A percentile compares a stretch with the other conserved stretches of the same genome.
phyloP scores from a whole-genome alignment of 2,329 filamentous ascomycete genomes.

The Fusarium dlaminii region DNA sequence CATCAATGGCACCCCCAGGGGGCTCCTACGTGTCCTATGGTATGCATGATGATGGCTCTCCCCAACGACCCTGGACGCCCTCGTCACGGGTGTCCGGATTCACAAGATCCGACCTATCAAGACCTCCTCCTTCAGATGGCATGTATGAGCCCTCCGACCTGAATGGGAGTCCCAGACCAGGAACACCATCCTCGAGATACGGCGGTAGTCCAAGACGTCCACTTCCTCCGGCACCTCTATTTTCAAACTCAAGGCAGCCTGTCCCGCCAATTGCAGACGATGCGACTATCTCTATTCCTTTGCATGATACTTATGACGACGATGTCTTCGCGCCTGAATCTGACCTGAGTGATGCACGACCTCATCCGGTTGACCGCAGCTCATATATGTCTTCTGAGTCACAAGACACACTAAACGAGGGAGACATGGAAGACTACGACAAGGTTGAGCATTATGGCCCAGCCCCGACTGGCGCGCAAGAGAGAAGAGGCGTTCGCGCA shows the following conservation, averaged over 20 bases:
- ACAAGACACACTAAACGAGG: slow-evolving; percentile 64
- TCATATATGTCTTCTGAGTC: slow-evolving; percentile 64
- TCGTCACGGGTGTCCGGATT: slow-evolving; percentile 61
- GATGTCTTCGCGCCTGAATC: slow-evolving; percentile 77
- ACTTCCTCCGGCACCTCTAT: slow-evolving; percentile 87
- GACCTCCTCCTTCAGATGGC: slow-evolving; percentile 75
- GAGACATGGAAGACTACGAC: slow-evolving; percentile 51
- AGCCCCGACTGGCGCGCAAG: slow-evolving; percentile 86
- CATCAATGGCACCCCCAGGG: slow-evolving; percentile 70
- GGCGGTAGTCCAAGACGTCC: slow-evolving; percentile 88
- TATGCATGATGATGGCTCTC: slow-evolving; percentile 53
- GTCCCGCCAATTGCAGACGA: slow-evolving; percentile 70
- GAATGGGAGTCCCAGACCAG: slow-evolving; percentile 88
- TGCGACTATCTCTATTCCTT: slow-evolving; percentile 76
- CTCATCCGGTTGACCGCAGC: slow-evolving; percentile 60
- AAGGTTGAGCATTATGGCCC: slow-evolving; percentile 86
- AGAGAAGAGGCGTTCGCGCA: slow-evolving; percentile 84
- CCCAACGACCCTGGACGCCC: slow-evolving; percentile 68
- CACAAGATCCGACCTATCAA: slow-evolving; percentile 53
- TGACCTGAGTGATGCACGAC: slow-evolving; percentile 63
- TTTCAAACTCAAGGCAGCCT: slow-evolving; percentile 65
- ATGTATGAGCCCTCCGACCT: slow-evolving; percentile 88
- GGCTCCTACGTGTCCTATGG: slow-evolving; percentile 69
- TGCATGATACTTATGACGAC: slow-evolving; percentile 66
- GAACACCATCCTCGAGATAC: slow-evolving; percentile 89